These are phyloP conservation scores for Fomitopsis betulina DNA, from an alignment of 1,284 basidiomycete species.

Conservation along the genomic window DNA sequence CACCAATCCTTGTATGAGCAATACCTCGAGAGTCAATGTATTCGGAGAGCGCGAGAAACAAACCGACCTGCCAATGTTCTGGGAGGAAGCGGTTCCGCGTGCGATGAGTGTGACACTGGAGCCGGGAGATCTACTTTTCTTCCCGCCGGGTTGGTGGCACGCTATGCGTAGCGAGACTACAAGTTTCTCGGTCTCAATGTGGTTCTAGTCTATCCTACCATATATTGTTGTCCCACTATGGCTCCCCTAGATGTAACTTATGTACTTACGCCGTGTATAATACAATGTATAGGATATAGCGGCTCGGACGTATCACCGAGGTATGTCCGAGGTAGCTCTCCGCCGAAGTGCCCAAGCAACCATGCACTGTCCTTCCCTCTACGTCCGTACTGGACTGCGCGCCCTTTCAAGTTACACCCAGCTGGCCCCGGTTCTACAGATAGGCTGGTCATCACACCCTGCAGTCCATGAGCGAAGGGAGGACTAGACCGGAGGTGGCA, in stretches of 20 bases:
- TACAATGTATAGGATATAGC: too few species aligned
- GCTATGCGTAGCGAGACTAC: conserved; percentile 78
- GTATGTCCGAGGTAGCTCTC: not conserved
- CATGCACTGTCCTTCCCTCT: not conserved
- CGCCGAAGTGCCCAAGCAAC: not conserved
- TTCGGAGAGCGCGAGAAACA: conserved; percentile 37
- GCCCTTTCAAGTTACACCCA: not conserved
- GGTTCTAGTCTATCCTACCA: conserved; percentile 48
- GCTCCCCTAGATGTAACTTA: not conserved
- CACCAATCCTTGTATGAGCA: conserved; percentile 44
- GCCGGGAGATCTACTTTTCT: conserved; percentile 82
- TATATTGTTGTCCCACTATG: not conserved
- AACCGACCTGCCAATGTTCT: conserved; percentile 42
- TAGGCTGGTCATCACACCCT: not conserved
- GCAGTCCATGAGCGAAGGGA: conserved; percentile 14
- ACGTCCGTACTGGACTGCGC: not conserved
- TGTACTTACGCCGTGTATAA: too few species aligned
- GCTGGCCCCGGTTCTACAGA: not conserved
- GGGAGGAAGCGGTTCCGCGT: conserved; percentile 53
- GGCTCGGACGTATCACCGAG: not conserved
- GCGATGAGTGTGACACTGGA: conserved; percentile 64
- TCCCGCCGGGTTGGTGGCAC: conserved; percentile 94
- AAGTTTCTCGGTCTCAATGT: conserved; percentile 79
- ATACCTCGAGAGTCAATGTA: conserved; percentile 69
- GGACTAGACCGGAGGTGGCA: conserved; percentile 18